A percentile compares a stretch with the other conserved stretches of the same genome.
Conservation (phyloP, 2,329 filamentous ascomycete species). For the Cadophora gregata region DNA sequence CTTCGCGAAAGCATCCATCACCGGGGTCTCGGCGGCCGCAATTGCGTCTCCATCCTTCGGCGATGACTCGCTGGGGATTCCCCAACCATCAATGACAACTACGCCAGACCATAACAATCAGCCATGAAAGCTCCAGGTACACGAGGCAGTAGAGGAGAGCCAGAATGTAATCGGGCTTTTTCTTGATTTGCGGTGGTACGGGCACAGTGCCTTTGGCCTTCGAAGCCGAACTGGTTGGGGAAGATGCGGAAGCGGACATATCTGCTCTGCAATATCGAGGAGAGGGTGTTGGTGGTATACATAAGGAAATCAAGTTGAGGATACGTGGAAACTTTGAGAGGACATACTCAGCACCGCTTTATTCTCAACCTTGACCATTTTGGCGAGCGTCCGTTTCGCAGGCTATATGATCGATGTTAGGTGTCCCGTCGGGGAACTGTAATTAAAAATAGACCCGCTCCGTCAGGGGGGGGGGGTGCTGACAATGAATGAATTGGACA, state of each 20-base stretch:
- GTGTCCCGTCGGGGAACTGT: conserved; percentile 16
- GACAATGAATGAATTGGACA: background rate
- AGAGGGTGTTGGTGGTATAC: background rate
- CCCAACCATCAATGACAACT: conserved; percentile 99
- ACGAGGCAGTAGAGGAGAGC: conserved; percentile 58
- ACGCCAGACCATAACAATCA: conserved; percentile 60
- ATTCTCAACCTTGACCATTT: conserved; percentile 71
- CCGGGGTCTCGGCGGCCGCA: conserved; percentile 87
- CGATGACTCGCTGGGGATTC: conserved; percentile 79
- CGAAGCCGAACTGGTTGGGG: conserved; percentile 16
- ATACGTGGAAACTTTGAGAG: conserved; percentile 40
- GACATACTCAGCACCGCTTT: conserved; percentile 70
- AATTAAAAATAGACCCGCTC: conserved; percentile 22
- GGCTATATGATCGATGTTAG: conserved; percentile 33
- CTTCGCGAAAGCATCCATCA: conserved; percentile 91
- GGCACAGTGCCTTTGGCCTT: conserved; percentile 19
- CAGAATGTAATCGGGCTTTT: conserved; percentile 48
- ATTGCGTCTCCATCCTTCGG: conserved; percentile 94
- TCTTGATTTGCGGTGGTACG: conserved; percentile 26
- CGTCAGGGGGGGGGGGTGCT: conserved; percentile 1
- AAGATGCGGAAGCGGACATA: conserved; percentile 8
- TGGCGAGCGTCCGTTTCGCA: conserved; percentile 42
- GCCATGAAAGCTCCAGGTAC: conserved; percentile 63
- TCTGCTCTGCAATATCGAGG: conserved; percentile 17
- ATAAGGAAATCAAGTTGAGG: conserved; percentile 30